These are phyloP conservation scores for Ceraceosorus bombacis DNA, from an alignment of 1,284 basidiomycete genomes.

Conservation along the genomic window DNA sequence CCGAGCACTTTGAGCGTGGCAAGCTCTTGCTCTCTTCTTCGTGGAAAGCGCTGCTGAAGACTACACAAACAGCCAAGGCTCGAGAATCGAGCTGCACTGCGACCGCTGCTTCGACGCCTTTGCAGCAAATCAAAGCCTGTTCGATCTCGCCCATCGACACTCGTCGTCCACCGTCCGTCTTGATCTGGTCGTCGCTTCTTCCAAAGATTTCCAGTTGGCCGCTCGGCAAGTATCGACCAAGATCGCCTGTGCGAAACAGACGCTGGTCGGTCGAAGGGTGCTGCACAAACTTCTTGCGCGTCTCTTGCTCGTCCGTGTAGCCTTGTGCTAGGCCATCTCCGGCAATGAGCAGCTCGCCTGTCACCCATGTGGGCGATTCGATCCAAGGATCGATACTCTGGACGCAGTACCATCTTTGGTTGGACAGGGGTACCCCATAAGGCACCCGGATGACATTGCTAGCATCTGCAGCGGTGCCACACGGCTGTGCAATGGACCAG, in stretches of 20 bases:
- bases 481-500: neutral
- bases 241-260: conserved; percentile 43
- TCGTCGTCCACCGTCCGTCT: conserved; percentile 40
- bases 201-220: conserved; percentile 38
- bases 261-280: conserved; percentile 24
- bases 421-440: neutral
- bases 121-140: no score
- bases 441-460: neutral
- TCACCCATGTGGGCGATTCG: neutral
- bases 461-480: neutral
- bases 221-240: conserved; percentile 33
- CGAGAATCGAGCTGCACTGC: no score
- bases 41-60: no score
- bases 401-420: neutral
- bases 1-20: no score
- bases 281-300: conserved; percentile 28
- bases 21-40: no score
- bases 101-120: no score
- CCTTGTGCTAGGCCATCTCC: conserved; percentile 41
- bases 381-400: neutral
- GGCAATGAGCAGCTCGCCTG: conserved; percentile 37
- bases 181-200: conserved; percentile 32
- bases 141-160: conserved; percentile 43
- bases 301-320: conserved; percentile 35
- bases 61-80: no score